Evolutionary conservation across 768 basidiomycete genomes (phyloP), one percentile per base, ranked within the genome.

Genomic region (Mycena latifolia): DNA sequence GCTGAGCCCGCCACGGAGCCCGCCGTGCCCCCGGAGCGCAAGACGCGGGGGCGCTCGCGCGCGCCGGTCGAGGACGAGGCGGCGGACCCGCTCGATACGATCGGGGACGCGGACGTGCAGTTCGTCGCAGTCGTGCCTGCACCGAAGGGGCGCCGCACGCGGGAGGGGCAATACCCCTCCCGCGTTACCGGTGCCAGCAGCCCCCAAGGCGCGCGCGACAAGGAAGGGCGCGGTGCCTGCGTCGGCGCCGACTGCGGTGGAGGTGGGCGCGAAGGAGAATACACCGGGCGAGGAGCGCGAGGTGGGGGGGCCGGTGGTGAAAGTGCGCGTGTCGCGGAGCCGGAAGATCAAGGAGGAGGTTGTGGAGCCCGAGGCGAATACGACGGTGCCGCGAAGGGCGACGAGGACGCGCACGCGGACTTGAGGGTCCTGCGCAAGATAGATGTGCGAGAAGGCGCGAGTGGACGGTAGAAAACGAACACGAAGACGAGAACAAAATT

Each of bases 201-300:
- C 66, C 27, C 50, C 67, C 54, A 76, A 72, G 61, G 57, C 77
- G 17, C 72, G 75, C 67, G 69, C 66, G 29, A 39, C 62, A 14
- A 53, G 63, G 7, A 65, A 65, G 47, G 55, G 20, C 17, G 59
- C 45, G 48, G 55, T 54, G 22, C 55, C 68, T 33, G 63, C 60
- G 24, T 65, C 67, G 15, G 63, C 67, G n/a, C 60, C 78, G 27
- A 76, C 76, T 4, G 69, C 67, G 37, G 71, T 75, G 37, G 69
- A 72, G 10, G 73, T 74, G 7, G 77, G 82, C 7, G 78, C 83
- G 57, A 84, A 85, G 65, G 82, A 84, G 72, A 84, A 84, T 56
- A 72, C 80, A 1, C 76, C 78, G 1, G 76, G 75, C 8, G 77
- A 77, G 12, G 75, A 78, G 24, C 77, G 73, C 0, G 77, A 51